Percentiles rank a stretch among this genome's conserved stretches.
Evolutionary conservation across 2,329 filamentous ascomycete species (phyloP).

Genomic region (Calonectria fujianensis): DNA sequence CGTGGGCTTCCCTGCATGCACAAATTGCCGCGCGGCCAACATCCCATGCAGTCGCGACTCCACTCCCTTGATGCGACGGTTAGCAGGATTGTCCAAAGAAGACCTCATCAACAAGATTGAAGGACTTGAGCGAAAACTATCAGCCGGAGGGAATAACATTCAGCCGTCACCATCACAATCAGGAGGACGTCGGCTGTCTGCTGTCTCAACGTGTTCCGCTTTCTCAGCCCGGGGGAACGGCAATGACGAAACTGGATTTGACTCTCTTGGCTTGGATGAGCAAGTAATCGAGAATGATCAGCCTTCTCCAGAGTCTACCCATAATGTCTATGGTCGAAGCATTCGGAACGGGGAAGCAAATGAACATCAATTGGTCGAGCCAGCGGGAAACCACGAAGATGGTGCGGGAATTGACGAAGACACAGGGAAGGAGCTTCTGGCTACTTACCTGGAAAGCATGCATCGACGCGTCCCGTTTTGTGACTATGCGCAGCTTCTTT

Average conservation of each 20-base stretch:
- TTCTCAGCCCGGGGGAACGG: background rate
- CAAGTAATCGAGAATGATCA: background rate
- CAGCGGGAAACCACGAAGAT: too few species aligned
- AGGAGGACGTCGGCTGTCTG: background rate
- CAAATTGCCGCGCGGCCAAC: conserved; percentile 32
- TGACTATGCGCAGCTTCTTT: conserved; percentile 11
- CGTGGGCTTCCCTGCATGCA: conserved; percentile 35
- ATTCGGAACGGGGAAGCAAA: too few species aligned
- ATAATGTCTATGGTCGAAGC: too few species aligned
- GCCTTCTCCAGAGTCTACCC: background rate
- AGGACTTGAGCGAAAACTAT: conserved; percentile 2
- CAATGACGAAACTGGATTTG: background rate
- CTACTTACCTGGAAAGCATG: conserved; percentile 25
- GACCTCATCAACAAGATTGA: conserved; percentile 36
- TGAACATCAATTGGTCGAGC: background rate
- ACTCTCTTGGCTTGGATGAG: background rate
- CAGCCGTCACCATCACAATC: background rate
- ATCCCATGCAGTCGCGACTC: conserved; percentile 33
- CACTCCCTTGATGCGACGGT: conserved; percentile 30
- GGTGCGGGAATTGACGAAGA: background rate
- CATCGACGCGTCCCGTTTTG: conserved; percentile 32
- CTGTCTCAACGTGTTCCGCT: background rate
- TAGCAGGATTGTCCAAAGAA: conserved; percentile 36
- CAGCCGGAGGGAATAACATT: background rate
- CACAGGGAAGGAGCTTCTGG: background rate